Conservation (phyloP, 192 early-diverging fungal species). For the Backusella luteola region DNA sequence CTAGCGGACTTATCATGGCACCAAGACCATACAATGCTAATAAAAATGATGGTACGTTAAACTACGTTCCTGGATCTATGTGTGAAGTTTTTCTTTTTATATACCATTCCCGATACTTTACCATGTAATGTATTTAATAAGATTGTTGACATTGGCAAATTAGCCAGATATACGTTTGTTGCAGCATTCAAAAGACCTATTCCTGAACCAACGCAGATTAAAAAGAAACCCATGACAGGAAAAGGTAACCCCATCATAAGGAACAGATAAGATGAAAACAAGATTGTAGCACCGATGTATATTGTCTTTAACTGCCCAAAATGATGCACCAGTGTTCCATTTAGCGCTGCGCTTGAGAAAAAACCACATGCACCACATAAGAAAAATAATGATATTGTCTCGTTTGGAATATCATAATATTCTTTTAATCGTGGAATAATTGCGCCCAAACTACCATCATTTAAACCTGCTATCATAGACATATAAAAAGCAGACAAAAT, state of each 20-base stretch:
- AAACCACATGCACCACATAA: conserved; percentile 22
- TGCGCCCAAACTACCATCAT: conserved; percentile 34
- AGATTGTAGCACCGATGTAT: conserved; percentile 1
- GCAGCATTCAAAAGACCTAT: conserved; percentile 26
- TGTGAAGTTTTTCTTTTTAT: neutral
- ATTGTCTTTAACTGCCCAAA: conserved; percentile 18
- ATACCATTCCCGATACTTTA: neutral
- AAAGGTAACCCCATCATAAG: conserved; percentile 25
- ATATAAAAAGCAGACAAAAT: conserved; percentile 7
- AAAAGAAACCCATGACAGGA: conserved; percentile 6
- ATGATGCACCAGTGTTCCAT: conserved; percentile 25
- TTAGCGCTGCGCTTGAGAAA: conserved; percentile 19
- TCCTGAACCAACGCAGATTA: conserved; percentile 25
- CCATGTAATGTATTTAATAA: conserved; percentile 33
- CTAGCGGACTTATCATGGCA: conserved; percentile 35
- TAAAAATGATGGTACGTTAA: neutral
- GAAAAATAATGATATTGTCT: conserved; percentile 27
- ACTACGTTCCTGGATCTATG: neutral
- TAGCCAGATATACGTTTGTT: conserved; percentile 27
- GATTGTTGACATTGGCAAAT: conserved; percentile 20
- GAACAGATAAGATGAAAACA: conserved; percentile 14
- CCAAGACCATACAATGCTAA: conserved; percentile 36
- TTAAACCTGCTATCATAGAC: conserved; percentile 20
- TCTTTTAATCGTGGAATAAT: conserved; percentile 29
- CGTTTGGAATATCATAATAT: conserved; percentile 30